Evolutionary conservation across 2,329 filamentous ascomycete species (phyloP), one percentile per base, ranked within the genome.

Genomic region (Epichloe brachyelytri): DNA sequence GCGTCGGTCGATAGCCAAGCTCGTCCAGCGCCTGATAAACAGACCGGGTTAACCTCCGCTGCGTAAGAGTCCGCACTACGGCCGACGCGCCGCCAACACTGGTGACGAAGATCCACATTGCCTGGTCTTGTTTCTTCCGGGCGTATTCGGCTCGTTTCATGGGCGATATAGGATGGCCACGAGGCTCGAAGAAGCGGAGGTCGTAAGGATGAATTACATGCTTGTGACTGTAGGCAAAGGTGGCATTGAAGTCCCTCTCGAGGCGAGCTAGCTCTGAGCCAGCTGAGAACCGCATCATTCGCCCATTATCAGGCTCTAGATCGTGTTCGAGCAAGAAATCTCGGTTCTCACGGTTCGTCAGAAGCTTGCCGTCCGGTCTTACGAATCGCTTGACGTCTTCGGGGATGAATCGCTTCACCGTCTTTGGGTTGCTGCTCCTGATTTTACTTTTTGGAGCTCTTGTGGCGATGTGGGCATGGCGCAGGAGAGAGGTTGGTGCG

Each of bases 161-260:
- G 2, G 60, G 55, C 4, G 55, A 52, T 20, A 68, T 52, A 0
- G 68, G 62, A 46, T 71, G 64, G 5, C 63, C 65, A 10, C 58
- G 58, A 1, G 63, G 60, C 5, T 61, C 60, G 19, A 71, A 59
- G 51, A 60, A 67, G 5, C 56, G 56, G 14, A 66, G 54, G 49
- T 70, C 60, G 51, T 62, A 61, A 4, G 63, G 62, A 33, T 64
- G 59, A 45, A 71, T 54, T 50, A 65, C 55, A 54, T 71, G 62
- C 8, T 52, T 48, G 10, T 59, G 51, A 19, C 57, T 60, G 47
- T 62, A 65, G 17, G 55, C 56, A 7, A 68, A 39, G 2, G 49
- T 55, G 47, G 61, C 56, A 33, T 54, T 49, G 47, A 62, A 65
- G 6, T 54, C 43, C 3, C 50, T 48, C 10, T 48, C 22, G 4